Base-by-base conservation (phyloP, 169 alveolate genomes). In the Babesia bigemina region DNA sequence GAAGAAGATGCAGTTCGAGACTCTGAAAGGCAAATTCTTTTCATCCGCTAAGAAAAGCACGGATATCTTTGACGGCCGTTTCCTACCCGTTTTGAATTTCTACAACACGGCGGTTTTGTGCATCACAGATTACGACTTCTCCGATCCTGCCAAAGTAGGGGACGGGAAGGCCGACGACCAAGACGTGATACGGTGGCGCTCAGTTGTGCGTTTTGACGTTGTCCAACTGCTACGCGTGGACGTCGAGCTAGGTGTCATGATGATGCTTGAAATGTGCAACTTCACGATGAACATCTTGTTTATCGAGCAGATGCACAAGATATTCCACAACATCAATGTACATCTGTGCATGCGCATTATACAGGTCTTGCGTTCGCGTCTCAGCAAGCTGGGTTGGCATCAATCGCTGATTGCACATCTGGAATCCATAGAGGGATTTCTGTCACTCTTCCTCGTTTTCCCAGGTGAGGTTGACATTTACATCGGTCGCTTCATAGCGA, bases 1-100 rank as follows among this genome's bases (percentile, higher is more conserved):
- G 45, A 72, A 72, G 78, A 72, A 61, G 48, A 62, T 60, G 53
- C 67, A 67, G 69, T 63, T 78, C 39, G 87, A 78, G 42, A 50
- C 72, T n/a, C 29, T 78, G 21, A 77, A 77, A 75, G 87, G 75
- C 44, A 78, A 70, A 26, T 56, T 78, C 48, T 78, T 69, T 42
- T 36, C 70, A 47, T 13, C 29, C 11, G 48, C 75, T 9, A 78
- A 67, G 62, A 56, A 61, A 28, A 66, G 49, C 42, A 48, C 66
- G 10, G 59, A 50, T 22, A 44, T n/a, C 44, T 66, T 52, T 44
- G 48, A 58, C 73, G 76, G 63, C 26, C 33, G 75, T 39, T 78
- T 67, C 63, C 71, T 63, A 55, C 87, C 87, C 9, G 29, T 78
- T 22, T 24, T 78, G 58, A 67, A 70, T 58, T 78, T 45, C 60